Base-by-base conservation (phyloP, 2,329 filamentous ascomycete species). In the Fusarium sp. region DNA sequence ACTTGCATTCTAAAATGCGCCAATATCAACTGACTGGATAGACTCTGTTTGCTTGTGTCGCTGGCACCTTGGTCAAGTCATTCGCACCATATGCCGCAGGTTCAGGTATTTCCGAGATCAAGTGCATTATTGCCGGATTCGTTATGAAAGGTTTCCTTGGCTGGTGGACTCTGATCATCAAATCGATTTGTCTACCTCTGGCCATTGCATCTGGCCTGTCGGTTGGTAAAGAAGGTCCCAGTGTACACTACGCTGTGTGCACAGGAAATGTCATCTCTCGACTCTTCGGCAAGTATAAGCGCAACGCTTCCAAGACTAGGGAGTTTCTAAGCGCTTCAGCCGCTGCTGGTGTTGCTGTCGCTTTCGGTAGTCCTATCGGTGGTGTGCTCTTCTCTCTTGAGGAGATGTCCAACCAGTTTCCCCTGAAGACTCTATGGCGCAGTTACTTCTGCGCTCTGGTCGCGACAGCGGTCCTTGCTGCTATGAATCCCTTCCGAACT, bases 61-160 rank as follows among this genome's bases (percentile, higher is more conserved):
- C 95, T 4, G 95, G 95, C 1, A 90, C 88, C 40, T 85, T 99
- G 43, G 96, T 99, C 77, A 96, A 94, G 79, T 90, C 89, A 2
- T 98, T 96, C 80, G 95, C 96, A 7, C 96, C 96, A 0, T 99
- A 99, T 79, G 96, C 96, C 14, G 96, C 96, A 34, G 96, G 96
- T 18, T 97, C 94, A 15, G 96, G 96, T 43, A 99, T 99, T 63
- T 98, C 94, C 15, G 96, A 99, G 83, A 99, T 99, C 86, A 99
- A 99, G 81, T 97, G 94, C 81, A 98, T 99, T 78, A 97, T 99
- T 77, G 96, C 95, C 7, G 96, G 96, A 5, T 99, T 99, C 79
- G 93, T 98, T 52, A 99, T 99, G 96, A 98, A 98, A 81, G 96
- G 95, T 0, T 99, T 99, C 77, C 86, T 99, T 18, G 94, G 95